Evolutionary conservation across 805 yeast species (phyloP).

Genomic region (Priceomyces carsonii): DNA sequence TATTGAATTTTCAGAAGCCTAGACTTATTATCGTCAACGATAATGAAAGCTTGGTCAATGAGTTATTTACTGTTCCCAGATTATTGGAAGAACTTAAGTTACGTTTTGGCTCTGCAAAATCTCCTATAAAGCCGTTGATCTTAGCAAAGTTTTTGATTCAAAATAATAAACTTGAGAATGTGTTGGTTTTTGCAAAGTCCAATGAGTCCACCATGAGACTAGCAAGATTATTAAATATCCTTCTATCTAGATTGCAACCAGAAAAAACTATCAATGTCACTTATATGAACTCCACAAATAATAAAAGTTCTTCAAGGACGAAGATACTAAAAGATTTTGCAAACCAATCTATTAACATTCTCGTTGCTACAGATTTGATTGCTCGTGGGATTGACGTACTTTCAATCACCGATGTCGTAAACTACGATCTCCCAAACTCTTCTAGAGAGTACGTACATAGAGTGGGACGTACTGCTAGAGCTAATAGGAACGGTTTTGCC

Average conservation of each 20-base stretch:
- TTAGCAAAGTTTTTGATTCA: constrained; percentile 54
- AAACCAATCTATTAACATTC: constrained; percentile 49
- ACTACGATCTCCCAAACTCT: constrained; percentile 88
- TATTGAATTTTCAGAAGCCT: constrained; percentile 70
- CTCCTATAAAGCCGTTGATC: constrained; percentile 70
- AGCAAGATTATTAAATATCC: constrained; percentile 54
- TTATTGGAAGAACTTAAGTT: constrained; percentile 48
- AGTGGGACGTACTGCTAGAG: constrained; percentile 97
- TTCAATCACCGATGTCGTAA: constrained; percentile 71
- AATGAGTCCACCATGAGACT: constrained; percentile 88
- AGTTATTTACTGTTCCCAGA: constrained; percentile 62
- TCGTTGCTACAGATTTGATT: constrained; percentile 85
- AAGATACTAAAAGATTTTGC: constrained; percentile 63
- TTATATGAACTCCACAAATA: constrained; percentile 61
- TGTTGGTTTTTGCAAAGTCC: constrained; percentile 67
- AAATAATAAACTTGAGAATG: constrained; percentile 36
- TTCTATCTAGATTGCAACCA: constrained; percentile 29
- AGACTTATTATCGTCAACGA: constrained; percentile 72
- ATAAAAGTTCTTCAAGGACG: constrained; percentile 48
- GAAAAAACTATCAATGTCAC: constrained; percentile 20
- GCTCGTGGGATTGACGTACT: constrained; percentile 93
- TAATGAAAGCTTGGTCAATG: constrained; percentile 45
- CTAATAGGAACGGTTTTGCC: constrained; percentile 75
- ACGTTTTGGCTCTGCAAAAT: constrained; percentile 37
- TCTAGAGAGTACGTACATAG: constrained; percentile 93